These are phyloP conservation scores for Candida tetrigidarum DNA, from an alignment of 1,139 yeast species.

Conservation along the genomic window DNA sequence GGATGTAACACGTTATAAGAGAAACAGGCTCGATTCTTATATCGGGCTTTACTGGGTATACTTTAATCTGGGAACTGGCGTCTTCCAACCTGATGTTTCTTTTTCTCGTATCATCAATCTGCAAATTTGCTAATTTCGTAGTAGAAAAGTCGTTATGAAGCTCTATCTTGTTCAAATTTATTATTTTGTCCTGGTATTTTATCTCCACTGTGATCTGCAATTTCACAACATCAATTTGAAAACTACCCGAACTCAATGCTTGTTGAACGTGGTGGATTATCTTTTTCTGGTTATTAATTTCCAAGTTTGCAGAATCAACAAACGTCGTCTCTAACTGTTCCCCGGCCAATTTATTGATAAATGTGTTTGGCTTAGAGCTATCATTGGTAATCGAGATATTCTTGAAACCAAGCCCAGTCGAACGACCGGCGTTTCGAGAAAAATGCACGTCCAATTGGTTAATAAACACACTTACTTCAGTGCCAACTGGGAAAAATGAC, in stretches of 20 bases:
- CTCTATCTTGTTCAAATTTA: conserved; percentile 19
- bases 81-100: conserved; percentile 11
- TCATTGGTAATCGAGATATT: conserved; percentile 16
- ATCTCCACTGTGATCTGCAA: conserved; percentile 18
- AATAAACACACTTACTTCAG: conserved; percentile 16
- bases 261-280: conserved; percentile 29
- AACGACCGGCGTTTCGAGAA: conserved; percentile 11
- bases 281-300: conserved; percentile 11
- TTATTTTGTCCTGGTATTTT: conserved; percentile 4
- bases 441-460: conserved; percentile 18
- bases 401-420: conserved; percentile 14
- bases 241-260: conserved; percentile 29
- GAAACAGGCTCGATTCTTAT: conserved; percentile 16
- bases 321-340: conserved; percentile 16
- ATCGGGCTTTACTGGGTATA: conserved; percentile 28
- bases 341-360: conserved; percentile 10
- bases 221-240: conserved; percentile 23
- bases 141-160: conserved; percentile 12
- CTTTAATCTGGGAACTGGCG: conserved; percentile 17
- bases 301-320: conserved; percentile 17
- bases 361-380: conserved; percentile 5
- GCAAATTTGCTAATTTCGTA: conserved; percentile 8
- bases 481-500: conserved; percentile 17
- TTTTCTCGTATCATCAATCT: conserved; percentile 2
- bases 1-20: conserved; percentile 12